Conservation (phyloP, 2,329 filamentous ascomycete genomes). For the Albifimbria verrucaria region DNA sequence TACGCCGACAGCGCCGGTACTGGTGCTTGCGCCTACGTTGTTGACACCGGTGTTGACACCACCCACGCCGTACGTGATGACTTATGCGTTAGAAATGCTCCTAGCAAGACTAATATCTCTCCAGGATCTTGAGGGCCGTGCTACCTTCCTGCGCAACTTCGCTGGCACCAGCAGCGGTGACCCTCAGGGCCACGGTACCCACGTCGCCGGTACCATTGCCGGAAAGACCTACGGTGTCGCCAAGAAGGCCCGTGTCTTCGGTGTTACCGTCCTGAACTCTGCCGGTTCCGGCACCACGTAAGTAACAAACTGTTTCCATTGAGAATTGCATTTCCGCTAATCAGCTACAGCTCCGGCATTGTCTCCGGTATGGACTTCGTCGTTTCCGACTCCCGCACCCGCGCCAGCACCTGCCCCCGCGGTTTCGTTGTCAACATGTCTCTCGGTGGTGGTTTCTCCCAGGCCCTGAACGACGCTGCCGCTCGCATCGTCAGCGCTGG, state of each 20-base stretch:
- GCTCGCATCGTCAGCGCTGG: constrained; percentile 30
- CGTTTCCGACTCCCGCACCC: constrained; percentile 21
- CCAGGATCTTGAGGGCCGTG: constrained; percentile 37
- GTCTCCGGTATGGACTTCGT: constrained; percentile 36
- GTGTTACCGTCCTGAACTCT: constrained; percentile 34
- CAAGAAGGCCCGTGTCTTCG: constrained; percentile 32
- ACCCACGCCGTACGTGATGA: constrained; percentile 27
- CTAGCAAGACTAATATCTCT: not conserved
- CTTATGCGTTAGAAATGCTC: not conserved
- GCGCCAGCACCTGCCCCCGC: constrained; percentile 14
- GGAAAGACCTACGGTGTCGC: constrained; percentile 37
- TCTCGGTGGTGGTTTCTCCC: constrained; percentile 30
- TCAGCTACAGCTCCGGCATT: constrained; percentile 20
- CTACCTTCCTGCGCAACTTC: constrained; percentile 33
- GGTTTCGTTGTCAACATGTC: constrained; percentile 38
- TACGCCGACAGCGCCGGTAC: constrained; percentile 32
- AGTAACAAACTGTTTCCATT: not conserved
- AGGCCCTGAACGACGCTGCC: constrained; percentile 35
- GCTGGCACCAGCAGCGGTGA: constrained; percentile 23
- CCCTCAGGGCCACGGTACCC: constrained; percentile 33
- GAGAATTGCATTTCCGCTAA: not conserved
- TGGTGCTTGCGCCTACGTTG: constrained; percentile 37
- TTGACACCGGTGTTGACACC: constrained; percentile 37
- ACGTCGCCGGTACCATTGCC: constrained; percentile 32
- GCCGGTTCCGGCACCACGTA: constrained; percentile 14